Conservation (phyloP, 2,329 filamentous ascomycete species). For the Colletotrichum lupini region DNA sequence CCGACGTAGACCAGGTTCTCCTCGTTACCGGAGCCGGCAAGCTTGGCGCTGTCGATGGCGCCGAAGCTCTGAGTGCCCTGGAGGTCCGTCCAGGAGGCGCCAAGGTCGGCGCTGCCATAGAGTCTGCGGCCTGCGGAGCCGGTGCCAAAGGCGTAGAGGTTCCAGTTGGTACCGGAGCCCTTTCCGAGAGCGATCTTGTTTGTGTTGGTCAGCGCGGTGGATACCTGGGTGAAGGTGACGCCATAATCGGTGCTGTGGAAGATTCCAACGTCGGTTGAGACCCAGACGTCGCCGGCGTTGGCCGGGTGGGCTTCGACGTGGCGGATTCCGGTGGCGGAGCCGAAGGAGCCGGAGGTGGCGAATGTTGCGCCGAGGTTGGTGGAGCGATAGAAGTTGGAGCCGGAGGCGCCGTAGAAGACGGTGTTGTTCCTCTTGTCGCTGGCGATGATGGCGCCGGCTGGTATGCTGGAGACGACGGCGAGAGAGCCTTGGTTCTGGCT, state of each 20-base stretch:
- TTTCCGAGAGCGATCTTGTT: constrained; percentile 57
- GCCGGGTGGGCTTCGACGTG: constrained; percentile 67
- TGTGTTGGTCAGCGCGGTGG: constrained; percentile 50
- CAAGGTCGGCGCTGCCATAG: constrained; percentile 57
- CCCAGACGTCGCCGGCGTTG: constrained; percentile 70
- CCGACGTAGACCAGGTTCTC: constrained; percentile 60
- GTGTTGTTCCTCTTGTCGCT: constrained; percentile 65
- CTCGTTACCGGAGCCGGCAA: constrained; percentile 58
- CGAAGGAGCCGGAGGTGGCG: constrained; percentile 48
- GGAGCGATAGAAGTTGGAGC: constrained; percentile 62
- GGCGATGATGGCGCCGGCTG: constrained; percentile 59
- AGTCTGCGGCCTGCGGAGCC: constrained; percentile 55
- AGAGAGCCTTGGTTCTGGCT: constrained; percentile 56
- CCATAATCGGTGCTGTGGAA: constrained; percentile 66
- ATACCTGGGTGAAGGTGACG: constrained; percentile 54
- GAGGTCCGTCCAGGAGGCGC: constrained; percentile 58
- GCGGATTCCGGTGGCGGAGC: constrained; percentile 58
- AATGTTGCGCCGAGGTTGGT: constrained; percentile 60
- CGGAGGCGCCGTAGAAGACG: constrained; percentile 63
- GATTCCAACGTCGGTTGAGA: constrained; percentile 64
- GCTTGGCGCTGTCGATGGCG: constrained; percentile 49
- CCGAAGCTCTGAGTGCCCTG: constrained; percentile 62
- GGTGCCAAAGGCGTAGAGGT: constrained; percentile 59
- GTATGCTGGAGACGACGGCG: constrained; percentile 55
- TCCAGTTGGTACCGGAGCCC: constrained; percentile 53